Conservation (phyloP, 306 rosid genomes). For the Amphicarpaea edgeworthii region DNA sequence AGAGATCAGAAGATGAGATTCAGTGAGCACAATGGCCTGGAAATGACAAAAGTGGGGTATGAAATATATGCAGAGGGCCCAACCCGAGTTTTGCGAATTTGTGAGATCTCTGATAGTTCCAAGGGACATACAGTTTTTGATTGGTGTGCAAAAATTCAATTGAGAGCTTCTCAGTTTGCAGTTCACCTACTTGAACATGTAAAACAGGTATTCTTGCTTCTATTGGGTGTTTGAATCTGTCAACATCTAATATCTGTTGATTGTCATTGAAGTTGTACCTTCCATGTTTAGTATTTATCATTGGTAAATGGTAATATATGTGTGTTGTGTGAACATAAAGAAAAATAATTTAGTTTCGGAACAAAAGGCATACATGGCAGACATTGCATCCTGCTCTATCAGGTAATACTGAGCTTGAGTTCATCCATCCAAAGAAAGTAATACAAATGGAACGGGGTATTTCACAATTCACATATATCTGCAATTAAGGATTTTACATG, state of each 20-base stretch:
- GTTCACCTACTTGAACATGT: constrained; percentile 73
- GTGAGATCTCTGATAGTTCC: constrained; percentile 71
- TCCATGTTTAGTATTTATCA: constrained; percentile 28
- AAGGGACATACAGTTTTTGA: constrained; percentile 56
- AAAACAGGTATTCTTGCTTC: constrained; percentile 69
- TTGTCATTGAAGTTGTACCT: constrained; percentile 21
- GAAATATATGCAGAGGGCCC: constrained; percentile 98
- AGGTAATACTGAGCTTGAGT: constrained; percentile 15
- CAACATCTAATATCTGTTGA: constrained; percentile 7
- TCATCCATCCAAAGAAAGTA: constrained; percentile 21
- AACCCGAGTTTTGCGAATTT: constrained; percentile 83
- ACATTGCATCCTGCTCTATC: constrained; percentile 16
- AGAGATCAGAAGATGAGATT: constrained; percentile 46
- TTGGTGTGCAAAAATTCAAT: constrained; percentile 67
- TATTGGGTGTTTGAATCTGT: constrained; percentile 38
- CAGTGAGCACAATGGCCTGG: constrained; percentile 51
- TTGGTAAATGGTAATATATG: background rate
- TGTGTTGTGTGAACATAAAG: constrained; percentile 2
- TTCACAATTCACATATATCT: constrained; percentile 8
- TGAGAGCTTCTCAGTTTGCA: constrained; percentile 73
- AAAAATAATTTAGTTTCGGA: background rate
- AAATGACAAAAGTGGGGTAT: constrained; percentile 73
- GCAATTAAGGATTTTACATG: constrained; percentile 22
- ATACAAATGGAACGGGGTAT: constrained; percentile 32
- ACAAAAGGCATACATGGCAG: background rate